A percentile compares a stretch with the other conserved stretches of the same genome.
These are phyloP conservation scores for Phytophthora rubi DNA, from an alignment of 352 stramenopile genomes.

Conservation along the genomic window DNA sequence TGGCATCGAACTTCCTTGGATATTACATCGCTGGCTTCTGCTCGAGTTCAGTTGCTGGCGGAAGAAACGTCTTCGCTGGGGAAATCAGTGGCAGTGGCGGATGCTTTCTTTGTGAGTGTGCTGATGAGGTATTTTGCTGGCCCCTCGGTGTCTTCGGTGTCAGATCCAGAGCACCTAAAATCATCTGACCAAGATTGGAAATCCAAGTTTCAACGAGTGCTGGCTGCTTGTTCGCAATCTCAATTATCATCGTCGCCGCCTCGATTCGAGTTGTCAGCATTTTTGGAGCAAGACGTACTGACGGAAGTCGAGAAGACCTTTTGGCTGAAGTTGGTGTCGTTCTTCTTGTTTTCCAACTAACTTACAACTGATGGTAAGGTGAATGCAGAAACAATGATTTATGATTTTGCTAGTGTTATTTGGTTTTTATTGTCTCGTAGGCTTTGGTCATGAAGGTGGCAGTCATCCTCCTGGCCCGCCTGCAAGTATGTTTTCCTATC, in stretches of 20 bases:
- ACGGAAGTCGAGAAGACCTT: constrained; percentile 50
- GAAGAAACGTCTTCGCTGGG: constrained; percentile 8
- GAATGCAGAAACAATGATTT: constrained; percentile 13
- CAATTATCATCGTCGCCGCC: constrained; percentile 7
- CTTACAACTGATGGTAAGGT: not conserved
- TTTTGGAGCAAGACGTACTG: constrained; percentile 41
- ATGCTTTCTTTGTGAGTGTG: constrained; percentile 35
- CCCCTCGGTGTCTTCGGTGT: constrained; percentile 22
- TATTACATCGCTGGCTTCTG: constrained; percentile 47
- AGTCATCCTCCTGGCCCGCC: constrained; percentile 3
- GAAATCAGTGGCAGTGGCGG: constrained; percentile 7
- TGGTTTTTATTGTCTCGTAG: constrained; percentile 43
- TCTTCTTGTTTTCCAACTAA: constrained; percentile 60
- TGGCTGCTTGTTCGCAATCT: constrained; percentile 32
- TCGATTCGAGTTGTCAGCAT: constrained; percentile 40
- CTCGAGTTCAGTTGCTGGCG: constrained; percentile 40
- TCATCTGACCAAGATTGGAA: constrained; percentile 43
- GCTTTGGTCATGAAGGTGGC: constrained; percentile 12
- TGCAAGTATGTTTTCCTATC: constrained; percentile 47
- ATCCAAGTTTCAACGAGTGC: constrained; percentile 36
- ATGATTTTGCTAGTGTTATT: constrained; percentile 44
- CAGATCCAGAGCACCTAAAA: constrained; percentile 7
- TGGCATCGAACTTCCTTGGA: constrained; percentile 42
- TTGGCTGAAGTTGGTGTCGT: constrained; percentile 67
- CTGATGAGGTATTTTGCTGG: constrained; percentile 47